These are phyloP conservation scores for Astragalus membranaceus DNA, from an alignment of 306 rosid genomes.

Conservation along the genomic window DNA sequence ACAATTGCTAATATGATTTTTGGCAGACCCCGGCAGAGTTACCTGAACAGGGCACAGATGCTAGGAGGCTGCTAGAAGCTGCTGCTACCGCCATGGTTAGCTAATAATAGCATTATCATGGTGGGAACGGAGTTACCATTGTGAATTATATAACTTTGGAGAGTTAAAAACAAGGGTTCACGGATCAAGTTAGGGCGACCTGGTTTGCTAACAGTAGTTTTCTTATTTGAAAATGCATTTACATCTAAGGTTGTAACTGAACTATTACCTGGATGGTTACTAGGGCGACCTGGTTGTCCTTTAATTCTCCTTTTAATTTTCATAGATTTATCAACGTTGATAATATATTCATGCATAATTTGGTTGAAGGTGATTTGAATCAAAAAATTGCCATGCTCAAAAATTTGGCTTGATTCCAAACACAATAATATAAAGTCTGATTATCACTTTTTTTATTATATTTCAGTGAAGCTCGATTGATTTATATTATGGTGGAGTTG, in stretches of 20 bases:
- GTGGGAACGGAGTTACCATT: not conserved
- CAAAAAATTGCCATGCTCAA: not conserved
- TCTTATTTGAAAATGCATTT: slow-evolving; percentile 1
- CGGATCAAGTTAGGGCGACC: not conserved
- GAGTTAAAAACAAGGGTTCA: not conserved
- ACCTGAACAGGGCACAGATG: slow-evolving; percentile 63
- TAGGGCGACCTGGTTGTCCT: not conserved
- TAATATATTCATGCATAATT: not conserved
- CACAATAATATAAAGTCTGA: not conserved
- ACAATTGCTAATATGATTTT: not conserved
- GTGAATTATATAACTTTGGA: not conserved
- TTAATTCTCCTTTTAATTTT: not conserved
- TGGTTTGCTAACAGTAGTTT: not conserved
- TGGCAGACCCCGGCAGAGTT: slow-evolving; percentile 62
- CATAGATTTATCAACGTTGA: not conserved
- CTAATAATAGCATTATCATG: slow-evolving; percentile 24
- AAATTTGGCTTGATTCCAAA: not conserved
- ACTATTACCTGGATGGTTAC: not conserved
- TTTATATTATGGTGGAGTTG: no score
- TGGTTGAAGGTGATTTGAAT: not conserved
- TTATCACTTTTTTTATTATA: not conserved
- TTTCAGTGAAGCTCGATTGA: no score
- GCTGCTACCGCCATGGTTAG: slow-evolving; percentile 27
- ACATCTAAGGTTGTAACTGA: not conserved
- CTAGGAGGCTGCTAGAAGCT: slow-evolving; percentile 57